phyloP scores from a whole-genome alignment of 31 red algal genomes.

The Asparagopsis taxiformis region DNA sequence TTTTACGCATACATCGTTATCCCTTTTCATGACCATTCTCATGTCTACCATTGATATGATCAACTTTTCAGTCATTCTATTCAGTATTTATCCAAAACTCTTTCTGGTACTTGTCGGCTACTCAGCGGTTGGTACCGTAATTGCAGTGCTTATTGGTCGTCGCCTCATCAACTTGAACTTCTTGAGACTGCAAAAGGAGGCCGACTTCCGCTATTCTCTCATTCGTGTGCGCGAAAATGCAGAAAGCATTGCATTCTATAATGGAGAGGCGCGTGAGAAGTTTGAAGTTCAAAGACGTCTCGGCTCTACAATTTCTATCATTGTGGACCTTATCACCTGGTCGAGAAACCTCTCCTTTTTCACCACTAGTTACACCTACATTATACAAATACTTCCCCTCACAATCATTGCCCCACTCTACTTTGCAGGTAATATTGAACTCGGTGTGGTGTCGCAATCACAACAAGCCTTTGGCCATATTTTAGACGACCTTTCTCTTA shows the following conservation, averaged over 20 bases:
- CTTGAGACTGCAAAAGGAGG: conserved; percentile 80
- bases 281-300: conserved; percentile 46
- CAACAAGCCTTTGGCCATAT: conserved; percentile 93
- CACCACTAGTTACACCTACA: conserved; percentile 82
- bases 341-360: conserved; percentile 84
- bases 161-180: conserved; percentile 86
- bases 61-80: conserved; percentile 87
- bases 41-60: conserved; percentile 84
- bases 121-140: conserved; percentile 71
- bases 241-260: conserved; percentile 95
- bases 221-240: conserved; percentile 94
- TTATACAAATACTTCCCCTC: conserved; percentile 90
- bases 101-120: conserved; percentile 82
- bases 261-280: conserved; percentile 72
- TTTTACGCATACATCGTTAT: conserved; percentile 83
- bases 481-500: conserved; percentile 76
- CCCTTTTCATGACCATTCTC: conserved; percentile 81
- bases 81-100: conserved; percentile 86
- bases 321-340: conserved; percentile 67
- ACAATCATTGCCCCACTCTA: conserved; percentile 87
- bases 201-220: conserved; percentile 92
- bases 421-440: conserved; percentile 88
- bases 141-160: conserved; percentile 63
- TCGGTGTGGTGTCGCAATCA: conserved; percentile 91
- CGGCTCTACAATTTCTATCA: conserved; percentile 56